phyloP scores from a whole-genome alignment of 495 filamentous ascomycete genomes.

The Chaetomium tenue region DNA sequence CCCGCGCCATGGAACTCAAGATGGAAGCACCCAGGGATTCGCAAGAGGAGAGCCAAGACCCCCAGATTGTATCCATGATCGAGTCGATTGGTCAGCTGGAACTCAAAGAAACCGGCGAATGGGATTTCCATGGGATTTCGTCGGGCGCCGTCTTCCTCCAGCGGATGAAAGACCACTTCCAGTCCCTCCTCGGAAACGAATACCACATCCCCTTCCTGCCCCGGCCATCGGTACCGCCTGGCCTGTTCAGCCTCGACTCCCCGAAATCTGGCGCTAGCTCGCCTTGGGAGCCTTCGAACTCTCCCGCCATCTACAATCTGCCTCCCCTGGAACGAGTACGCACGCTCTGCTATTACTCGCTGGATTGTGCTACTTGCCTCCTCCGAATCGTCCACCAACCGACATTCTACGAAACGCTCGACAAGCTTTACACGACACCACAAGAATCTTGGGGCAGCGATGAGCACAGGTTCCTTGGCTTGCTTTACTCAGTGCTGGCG shows the following conservation, averaged over 20 bases:
- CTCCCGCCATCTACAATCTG: conserved; percentile 62
- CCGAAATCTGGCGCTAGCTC: conserved; percentile 59
- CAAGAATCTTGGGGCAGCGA: conserved; percentile 66
- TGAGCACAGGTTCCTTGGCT: conserved; percentile 77
- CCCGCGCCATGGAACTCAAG: conserved; percentile 37
- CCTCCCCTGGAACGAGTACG: conserved; percentile 67
- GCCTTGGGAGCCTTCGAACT: conserved; percentile 58
- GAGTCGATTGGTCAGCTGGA: conserved; percentile 85
- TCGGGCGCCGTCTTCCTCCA: conserved; percentile 85
- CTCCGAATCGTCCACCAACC: conserved; percentile 87
- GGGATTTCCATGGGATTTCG: conserved; percentile 93
- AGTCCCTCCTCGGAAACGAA: conserved; percentile 58
- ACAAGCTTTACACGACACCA: conserved; percentile 73
- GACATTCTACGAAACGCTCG: conserved; percentile 72
- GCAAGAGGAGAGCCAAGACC: conserved; percentile 56
- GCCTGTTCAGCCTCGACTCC: conserved; percentile 60
- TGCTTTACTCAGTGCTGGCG: conserved; percentile 79
- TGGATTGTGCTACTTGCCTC: conserved; percentile 81
- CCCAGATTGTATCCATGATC: conserved; percentile 91
- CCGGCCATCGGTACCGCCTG: conserved; percentile 39
- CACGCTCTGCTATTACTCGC: conserved; percentile 68
- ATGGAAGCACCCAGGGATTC: conserved; percentile 28
- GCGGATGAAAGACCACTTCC: conserved; percentile 79
- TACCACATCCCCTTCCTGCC: conserved; percentile 50
- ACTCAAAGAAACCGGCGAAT: conserved; percentile 85